Evolutionary conservation across 2,329 filamentous ascomycete species (phyloP).

Genomic region (Penicillium sp.): DNA sequence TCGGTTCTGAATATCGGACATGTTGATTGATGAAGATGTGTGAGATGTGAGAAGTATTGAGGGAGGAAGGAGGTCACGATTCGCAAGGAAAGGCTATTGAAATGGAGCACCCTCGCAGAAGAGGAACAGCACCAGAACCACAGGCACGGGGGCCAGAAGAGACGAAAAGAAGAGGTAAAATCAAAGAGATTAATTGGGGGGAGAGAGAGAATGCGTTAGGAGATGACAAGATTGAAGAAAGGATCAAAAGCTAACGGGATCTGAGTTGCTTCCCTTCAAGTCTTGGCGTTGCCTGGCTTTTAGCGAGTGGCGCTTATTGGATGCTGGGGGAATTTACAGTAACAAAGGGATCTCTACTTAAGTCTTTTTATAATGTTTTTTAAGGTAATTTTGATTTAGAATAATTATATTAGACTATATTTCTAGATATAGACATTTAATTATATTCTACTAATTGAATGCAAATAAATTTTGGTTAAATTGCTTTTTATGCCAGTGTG

Average conservation of each 20-base stretch:
- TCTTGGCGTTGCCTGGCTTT: constrained; percentile 31
- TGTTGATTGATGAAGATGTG: constrained; percentile 52
- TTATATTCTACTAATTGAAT: neutral
- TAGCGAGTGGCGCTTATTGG: constrained; percentile 36
- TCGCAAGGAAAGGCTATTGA: constrained; percentile 26
- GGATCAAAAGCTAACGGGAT: constrained; percentile 28
- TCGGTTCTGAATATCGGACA: constrained; percentile 94
- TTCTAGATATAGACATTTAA: neutral
- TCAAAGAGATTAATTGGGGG: constrained; percentile 24
- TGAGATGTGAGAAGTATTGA: constrained; percentile 30
- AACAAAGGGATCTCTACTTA: constrained; percentile 6
- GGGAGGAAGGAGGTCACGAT: constrained; percentile 27
- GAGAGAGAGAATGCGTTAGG: constrained; percentile 21
- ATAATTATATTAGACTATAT: neutral
- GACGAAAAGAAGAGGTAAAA: constrained; percentile 19
- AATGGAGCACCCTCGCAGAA: constrained; percentile 37
- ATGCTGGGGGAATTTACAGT: constrained; percentile 5
- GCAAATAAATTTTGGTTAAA: neutral
- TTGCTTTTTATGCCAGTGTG: neutral
- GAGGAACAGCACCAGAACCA: constrained; percentile 41
- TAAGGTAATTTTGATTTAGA: neutral
- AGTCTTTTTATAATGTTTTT: neutral
- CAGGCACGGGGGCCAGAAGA: constrained; percentile 34
- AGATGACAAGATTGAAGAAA: constrained; percentile 27
- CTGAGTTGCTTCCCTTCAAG: constrained; percentile 28